Conservation (phyloP, 768 basidiomycete genomes). For the Lentinula sp. region DNA sequence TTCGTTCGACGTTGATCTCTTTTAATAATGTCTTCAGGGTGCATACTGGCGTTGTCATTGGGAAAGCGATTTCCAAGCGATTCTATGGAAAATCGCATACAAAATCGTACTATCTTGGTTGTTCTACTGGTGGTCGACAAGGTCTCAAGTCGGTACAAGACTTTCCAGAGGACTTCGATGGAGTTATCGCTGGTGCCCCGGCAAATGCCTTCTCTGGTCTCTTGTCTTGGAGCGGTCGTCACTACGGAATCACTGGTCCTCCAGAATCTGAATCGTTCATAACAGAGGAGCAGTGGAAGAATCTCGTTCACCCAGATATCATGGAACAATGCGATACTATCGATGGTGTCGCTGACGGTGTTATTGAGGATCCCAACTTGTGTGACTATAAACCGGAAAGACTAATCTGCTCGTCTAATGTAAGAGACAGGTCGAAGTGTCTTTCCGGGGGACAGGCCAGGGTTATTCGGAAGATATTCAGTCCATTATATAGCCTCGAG, state of each 20-base stretch:
- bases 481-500: constrained; percentile 8
- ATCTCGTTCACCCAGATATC: constrained; percentile 13
- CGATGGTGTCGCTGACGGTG: constrained; percentile 16
- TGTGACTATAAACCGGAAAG: constrained; percentile 15
- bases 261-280: constrained; percentile 8
- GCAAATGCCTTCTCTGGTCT: constrained; percentile 7
- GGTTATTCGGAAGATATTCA: constrained; percentile 9
- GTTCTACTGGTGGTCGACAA: constrained; percentile 19
- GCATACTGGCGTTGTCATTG: constrained; percentile 13
- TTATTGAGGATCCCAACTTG: constrained; percentile 15
- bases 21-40: not conserved
- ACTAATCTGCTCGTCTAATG: constrained; percentile 8
- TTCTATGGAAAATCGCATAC: constrained; percentile 12
- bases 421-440: constrained; percentile 5
- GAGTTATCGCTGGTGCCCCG: constrained; percentile 17
- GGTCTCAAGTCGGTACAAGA: constrained; percentile 13
- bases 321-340: constrained; percentile 16
- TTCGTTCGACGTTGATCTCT: too few species aligned
- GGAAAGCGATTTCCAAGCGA: constrained; percentile 12
- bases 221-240: not conserved
- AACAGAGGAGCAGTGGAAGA: constrained; percentile 8
- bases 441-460: constrained; percentile 11
- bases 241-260: constrained; percentile 1
- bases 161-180: constrained; percentile 19
- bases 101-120: constrained; percentile 18